Evolutionary conservation across 805 yeast genomes (phyloP), one percentile per base, ranked within the genome.

Genomic region (Lipomyces kockii): DNA sequence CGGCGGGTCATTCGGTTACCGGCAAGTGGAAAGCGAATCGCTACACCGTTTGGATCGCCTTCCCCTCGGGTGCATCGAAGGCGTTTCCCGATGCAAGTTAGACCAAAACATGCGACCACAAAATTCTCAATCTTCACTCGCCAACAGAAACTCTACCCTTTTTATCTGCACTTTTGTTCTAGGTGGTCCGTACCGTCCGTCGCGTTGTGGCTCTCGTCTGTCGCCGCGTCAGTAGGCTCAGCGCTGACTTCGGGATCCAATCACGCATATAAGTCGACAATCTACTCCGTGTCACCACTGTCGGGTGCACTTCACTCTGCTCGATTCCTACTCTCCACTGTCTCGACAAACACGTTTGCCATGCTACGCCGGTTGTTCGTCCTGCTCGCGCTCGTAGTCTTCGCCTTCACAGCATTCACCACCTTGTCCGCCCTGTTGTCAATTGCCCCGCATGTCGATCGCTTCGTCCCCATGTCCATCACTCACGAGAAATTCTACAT

Each of bases 401-500:
- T 63, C 54, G 43, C 37, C 14, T 29, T 65, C 58, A 52, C 65
- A 43, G 64, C 62, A 46, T 43, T 68, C 57, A 4, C 57, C 8
- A 37, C 69, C 34, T 55, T 64, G 25, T 52, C 52, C 12, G 57
- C 64, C 52, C 25, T 51, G 37, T 34, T 58, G 32, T 34, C 43
- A 34, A 39, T 32, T 54, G 49, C 51, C 43, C 55, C 60, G 22
- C 57, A 55, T 51, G 14, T 51, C 27, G 49, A 20, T 20, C 59
- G 60, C 51, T 35, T 54, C 34, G 46, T 61, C 12, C 64, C 70
- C 20, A 69, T 69, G 70, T 68, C 71, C 25, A 49, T 68, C 64
- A 62, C 64, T 8, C 72, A 69, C 55, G 72, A 69, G 64, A 65
- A 68, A 27, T 69, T 69, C 68, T 69, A 66, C 66, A 49, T 69